These are phyloP conservation scores for Forsythia viridissima DNA, from an alignment of 257 asterid species.

Conservation along the genomic window DNA sequence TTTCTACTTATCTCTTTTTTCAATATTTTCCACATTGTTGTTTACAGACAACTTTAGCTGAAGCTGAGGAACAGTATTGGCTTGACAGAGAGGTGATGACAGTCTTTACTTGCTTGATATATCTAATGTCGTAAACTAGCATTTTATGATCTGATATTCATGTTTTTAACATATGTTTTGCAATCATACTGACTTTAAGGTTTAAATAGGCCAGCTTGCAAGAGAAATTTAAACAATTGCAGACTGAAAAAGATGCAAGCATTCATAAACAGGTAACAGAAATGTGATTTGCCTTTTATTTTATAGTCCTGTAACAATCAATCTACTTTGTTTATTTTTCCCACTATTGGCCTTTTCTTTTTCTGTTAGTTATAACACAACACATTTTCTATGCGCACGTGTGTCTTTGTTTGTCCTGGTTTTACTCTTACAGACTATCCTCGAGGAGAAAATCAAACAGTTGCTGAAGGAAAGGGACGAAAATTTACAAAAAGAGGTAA, in stretches of 20 bases:
- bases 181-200: constrained; percentile 32
- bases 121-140: background rate
- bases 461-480: constrained; percentile 50
- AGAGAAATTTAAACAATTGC: constrained; percentile 43
- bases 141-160: constrained; percentile 9
- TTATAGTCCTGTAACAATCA: background rate
- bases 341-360: background rate
- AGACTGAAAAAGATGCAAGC: constrained; percentile 45
- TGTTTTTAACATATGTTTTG: constrained; percentile 16
- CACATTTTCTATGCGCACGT: background rate
- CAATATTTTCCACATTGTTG: constrained; percentile 1
- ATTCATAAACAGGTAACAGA: constrained; percentile 48
- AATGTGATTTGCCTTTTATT: background rate
- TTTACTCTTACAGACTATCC: constrained; percentile 42
- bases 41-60: constrained; percentile 36
- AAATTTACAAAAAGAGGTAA: constrained; percentile 55
- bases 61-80: constrained; percentile 39
- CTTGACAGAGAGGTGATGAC: constrained; percentile 51
- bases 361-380: background rate
- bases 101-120: constrained; percentile 1
- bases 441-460: constrained; percentile 49
- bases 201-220: constrained; percentile 44
- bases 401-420: constrained; percentile 5
- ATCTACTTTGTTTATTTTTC: background rate
- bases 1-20: too few relatives aligned